Evolutionary conservation across 305 asterid genomes (phyloP).

Genomic region (Withania somnifera): DNA sequence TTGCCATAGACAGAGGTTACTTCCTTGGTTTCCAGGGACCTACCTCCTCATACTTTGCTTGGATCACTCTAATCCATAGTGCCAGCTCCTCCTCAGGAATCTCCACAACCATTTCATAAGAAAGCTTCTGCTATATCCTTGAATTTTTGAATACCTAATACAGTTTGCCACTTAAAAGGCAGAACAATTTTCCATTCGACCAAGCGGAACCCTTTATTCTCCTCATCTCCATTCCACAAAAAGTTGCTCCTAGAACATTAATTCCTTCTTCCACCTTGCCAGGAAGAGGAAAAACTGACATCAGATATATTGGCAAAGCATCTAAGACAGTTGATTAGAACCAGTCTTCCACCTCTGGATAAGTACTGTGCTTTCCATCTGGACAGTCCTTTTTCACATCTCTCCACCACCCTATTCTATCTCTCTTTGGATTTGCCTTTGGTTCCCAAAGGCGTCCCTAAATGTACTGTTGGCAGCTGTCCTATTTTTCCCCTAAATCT

Average conservation of each 20-base stretch:
- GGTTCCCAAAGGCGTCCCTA: background rate
- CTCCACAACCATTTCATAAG: background rate
- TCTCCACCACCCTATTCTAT: background rate
- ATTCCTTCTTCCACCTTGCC: background rate
- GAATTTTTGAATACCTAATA: background rate
- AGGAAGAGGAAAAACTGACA: background rate
- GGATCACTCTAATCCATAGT: background rate
- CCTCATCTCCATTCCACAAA: background rate
- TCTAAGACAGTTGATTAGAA: background rate
- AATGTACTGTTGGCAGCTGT: background rate
- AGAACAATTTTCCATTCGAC: background rate
- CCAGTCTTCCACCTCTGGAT: background rate
- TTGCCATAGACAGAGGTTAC: background rate
- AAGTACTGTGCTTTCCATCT: background rate
- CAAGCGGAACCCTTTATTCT: background rate
- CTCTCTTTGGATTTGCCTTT: background rate
- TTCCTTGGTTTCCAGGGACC: background rate
- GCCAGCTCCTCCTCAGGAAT: background rate
- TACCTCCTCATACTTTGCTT: background rate
- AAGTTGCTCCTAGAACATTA: too few relatives aligned
- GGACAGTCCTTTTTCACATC: background rate
- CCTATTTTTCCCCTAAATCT: background rate
- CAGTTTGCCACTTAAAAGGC: background rate
- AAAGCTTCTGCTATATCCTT: background rate
- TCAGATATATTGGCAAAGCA: background rate